Base-by-base conservation (phyloP, 2,329 filamentous ascomycete species). In the Colletotrichum plurivorum region DNA sequence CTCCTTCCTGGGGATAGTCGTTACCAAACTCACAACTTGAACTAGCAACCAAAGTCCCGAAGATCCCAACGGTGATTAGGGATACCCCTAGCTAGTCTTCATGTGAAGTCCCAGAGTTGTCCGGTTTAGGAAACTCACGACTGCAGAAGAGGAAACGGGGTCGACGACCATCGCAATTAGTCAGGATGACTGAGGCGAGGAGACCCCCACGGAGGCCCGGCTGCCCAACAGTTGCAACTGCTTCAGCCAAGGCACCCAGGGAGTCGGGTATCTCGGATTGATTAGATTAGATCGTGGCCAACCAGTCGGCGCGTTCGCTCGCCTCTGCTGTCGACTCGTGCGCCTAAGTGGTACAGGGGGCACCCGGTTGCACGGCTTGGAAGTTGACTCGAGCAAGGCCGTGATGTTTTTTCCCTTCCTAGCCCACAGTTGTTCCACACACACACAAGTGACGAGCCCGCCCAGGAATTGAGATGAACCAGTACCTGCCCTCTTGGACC, bases 251-350 rank as follows among this genome's bases (percentile, higher is more conserved):
- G 60, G 53, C 27, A 57, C 27, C 60, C 59, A 53, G 27, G 49
- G 41, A 31, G 25, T 20, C 63, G 60, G 60, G 54, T 53, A 52
- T 63, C 53, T 68, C 48, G 49, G 55, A 22, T 68, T 65, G 61
- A 65, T 65, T 64, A 68, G 65, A 68, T 68, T 65, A 68, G 60
- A 68, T 64, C 61, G 60, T 49, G 27, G 10, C 27, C 15, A 18
- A 22, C 65, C 54, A 65, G 41, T 65, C 39, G 39, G 31, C 39
- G 15, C n/a, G 31, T 27, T 36, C n/a, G 10, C 20, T 36, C 41
- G 15, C 27, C n/a, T 43, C 20, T 27, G 16, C 15, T 27, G 10
- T 41, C 63, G 63, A 57, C 63, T 67, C 62, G n/a, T 45, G 63
- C 13, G 46, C 43, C 46, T 22, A 46, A 1, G 45, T 46, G 18